phyloP scores from a whole-genome alignment of 176 grass and related monocot genomes.

The Aechmea fasciata region DNA sequence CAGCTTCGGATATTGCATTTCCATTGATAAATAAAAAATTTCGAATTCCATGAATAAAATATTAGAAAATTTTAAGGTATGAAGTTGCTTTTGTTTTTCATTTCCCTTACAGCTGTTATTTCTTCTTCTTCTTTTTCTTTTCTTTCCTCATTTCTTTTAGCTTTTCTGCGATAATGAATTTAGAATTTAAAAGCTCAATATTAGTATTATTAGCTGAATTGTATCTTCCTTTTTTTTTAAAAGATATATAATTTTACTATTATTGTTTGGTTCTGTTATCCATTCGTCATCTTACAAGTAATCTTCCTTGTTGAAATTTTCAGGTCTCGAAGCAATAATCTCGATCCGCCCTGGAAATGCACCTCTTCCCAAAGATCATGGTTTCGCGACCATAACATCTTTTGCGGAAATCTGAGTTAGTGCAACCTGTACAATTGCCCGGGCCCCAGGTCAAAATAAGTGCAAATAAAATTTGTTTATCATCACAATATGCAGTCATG shows the following conservation, averaged over 20 bases:
- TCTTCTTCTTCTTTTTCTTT: too few species aligned
- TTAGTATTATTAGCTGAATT: too few species aligned
- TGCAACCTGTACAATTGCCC: background rate
- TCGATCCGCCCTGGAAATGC: constrained; percentile 72
- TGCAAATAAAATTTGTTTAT: background rate
- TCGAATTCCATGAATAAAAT: too few species aligned
- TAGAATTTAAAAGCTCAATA: too few species aligned
- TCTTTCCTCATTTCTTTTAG: too few species aligned
- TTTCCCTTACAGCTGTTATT: too few species aligned
- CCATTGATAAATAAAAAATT: too few species aligned
- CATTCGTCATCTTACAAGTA: constrained; percentile 1
- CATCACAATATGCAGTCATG: too few species aligned
- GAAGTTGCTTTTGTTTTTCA: too few species aligned
- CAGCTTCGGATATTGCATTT: too few species aligned
- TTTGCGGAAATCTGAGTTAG: constrained; percentile 45
- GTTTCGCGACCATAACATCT: constrained; percentile 53
- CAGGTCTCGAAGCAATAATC: constrained; percentile 65
- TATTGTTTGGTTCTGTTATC: background rate
- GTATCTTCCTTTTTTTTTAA: background rate
- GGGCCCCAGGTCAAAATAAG: background rate
- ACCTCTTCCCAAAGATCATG: constrained; percentile 49
- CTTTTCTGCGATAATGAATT: too few species aligned
- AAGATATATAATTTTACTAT: background rate
- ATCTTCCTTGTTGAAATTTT: constrained; percentile 10
- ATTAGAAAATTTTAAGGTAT: too few species aligned